Evolutionary conservation across 1,139 yeast genomes (phyloP), one percentile per base, ranked within the genome.

Genomic region (Arxiozyma heterogenica): DNA sequence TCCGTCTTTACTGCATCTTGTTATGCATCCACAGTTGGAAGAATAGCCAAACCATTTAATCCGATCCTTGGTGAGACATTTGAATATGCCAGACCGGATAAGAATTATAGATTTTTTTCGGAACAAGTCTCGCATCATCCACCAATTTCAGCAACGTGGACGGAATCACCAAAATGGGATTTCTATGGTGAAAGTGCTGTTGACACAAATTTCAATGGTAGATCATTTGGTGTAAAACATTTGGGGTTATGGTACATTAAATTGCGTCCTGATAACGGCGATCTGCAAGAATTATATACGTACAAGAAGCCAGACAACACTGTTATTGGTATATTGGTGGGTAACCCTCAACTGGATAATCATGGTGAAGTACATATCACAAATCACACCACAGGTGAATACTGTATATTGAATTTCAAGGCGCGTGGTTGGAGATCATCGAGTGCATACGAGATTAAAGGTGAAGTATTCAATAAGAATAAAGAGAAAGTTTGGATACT

Each of bases 101-200:
- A 82, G 63, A 86, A 88, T 48, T 93, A 83, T 70, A 78, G 98
- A 66, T 80, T 90, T 67, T 76, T 93, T 62, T 82, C 88, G 18
- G 98, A 93, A 70, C 98, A 93, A 71, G 98, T 94, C n/a, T 86
- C 95, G 58, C 98, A 93, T 67, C 98, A 93, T 72, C 98, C 98
- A 2, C 97, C 98, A 1, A 82, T 93, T 57, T 88, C 96, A 62
- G 98, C 98, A 0, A 80, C 95, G 62, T 73, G 81, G 65, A 95
- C 96, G 1, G 95, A 93, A 69, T 81, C 95, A 5, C 80, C 89
- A 1, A 82, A 83, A 61, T 93, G 98, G 98, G 96, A 90, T 60
- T 94, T 91, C 66, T 91, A 84, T 68, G 98, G 98, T 57, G 97
- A 91, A 66, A 85, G 93, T 57, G 85, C 90, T 44, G 98, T 94